Base-by-base conservation (phyloP, 148 eudicot species). In the Agrostemma githago region DNA sequence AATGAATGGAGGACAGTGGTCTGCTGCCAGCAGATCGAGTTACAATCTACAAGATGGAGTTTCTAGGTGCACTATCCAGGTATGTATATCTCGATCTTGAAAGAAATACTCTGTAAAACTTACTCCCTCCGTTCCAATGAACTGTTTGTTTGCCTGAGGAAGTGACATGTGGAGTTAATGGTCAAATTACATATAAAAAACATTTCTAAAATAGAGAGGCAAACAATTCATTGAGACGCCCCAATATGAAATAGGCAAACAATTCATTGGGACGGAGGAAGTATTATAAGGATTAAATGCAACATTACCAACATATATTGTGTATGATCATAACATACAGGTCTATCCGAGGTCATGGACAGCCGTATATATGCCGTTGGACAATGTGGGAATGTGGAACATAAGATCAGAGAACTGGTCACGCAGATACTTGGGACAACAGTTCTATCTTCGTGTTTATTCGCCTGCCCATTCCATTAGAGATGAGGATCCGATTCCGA, bases 331-430 rank as follows among this genome's bases (percentile, higher is more conserved):
- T n/a, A n/a, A n/a, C n/a, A n/a, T n/a, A 72, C 74, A 83, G 89
- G 89, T 86, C 5, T 86, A 85, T 82, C 89, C 92, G 3, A 80
- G 67, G 4, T 88, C 92, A 40, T 86, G 92, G 92, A 88, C 89
- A 19, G 88, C 89, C 43, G 60, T 81, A 1, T 88, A 88, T 72
- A 82, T 88, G 80, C 89, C 92, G 10, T 64, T 88, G n/a, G 89
- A 86, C 85, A 88, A 88, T 70, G 91, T 88, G 39, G 91, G 92
- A 65, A 88, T 88, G 89, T 84, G 92, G 89, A 86, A 86, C 48
- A 43, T 86, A 37, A 80, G 92, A 73, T 86, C 92, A 3, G 85
- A 85, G 76, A 86, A 84, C 78, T 88, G 92, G 92, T 88, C 83
- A 56, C 80, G 89, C 17, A 88, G 82, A 61, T 88, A 88, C 75